Evolutionary conservation across 1,139 yeast genomes (phyloP).

Genomic region (Candida mesenterica): DNA sequence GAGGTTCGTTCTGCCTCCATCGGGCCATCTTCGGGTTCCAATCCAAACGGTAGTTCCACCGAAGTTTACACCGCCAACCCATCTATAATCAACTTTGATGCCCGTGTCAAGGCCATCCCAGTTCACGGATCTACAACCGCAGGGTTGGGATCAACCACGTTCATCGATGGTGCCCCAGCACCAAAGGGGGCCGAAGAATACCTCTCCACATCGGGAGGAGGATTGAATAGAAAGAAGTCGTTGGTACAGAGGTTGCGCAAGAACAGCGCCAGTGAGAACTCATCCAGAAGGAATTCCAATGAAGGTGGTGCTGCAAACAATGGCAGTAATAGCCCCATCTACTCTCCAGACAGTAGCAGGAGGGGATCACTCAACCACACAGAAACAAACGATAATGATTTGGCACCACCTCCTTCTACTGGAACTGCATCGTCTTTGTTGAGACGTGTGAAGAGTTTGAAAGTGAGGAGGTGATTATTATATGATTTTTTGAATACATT

Average conservation of each 20-base stretch:
- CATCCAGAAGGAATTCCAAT: slow-evolving; percentile 34
- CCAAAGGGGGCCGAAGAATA: slow-evolving; percentile 41
- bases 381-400: slow-evolving; percentile 13
- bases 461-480: slow-evolving; percentile 55
- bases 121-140: slow-evolving; percentile 83
- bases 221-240: slow-evolving; percentile 71
- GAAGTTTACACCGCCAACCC: slow-evolving; percentile 3
- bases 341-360: slow-evolving; percentile 17
- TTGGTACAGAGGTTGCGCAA: slow-evolving; percentile 63
- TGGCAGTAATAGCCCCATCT: slow-evolving; percentile 8
- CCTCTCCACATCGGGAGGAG: slow-evolving; percentile 28
- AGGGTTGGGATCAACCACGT: slow-evolving; percentile 90
- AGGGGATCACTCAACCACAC: slow-evolving; percentile 21
- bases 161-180: slow-evolving; percentile 96
- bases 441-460: slow-evolving; percentile 84
- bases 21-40: slow-evolving; percentile 2
- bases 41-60: background rate
- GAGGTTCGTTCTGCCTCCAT: slow-evolving; percentile 8
- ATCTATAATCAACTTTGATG: slow-evolving; percentile 66
- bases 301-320: slow-evolving; percentile 25
- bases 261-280: slow-evolving; percentile 37
- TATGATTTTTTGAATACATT: too few relatives aligned
- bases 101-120: slow-evolving; percentile 63
- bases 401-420: slow-evolving; percentile 12
- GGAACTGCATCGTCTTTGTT: slow-evolving; percentile 46